Evolutionary conservation across 140 eudicot genomes (phyloP).

Genomic region (Stevia rebaudiana): DNA sequence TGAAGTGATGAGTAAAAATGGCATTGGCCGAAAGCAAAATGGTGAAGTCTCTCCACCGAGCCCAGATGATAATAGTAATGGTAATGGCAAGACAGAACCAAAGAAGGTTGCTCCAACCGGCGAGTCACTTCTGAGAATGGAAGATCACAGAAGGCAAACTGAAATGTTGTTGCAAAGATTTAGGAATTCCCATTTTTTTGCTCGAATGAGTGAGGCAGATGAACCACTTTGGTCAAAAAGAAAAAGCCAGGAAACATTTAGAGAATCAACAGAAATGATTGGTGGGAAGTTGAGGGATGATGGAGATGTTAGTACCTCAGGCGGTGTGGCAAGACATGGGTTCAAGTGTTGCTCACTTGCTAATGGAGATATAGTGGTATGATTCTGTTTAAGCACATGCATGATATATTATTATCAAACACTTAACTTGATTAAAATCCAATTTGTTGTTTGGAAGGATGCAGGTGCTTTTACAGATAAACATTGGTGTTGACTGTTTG

Average conservation of each 20-base stretch:
- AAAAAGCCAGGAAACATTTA: constrained; percentile 34
- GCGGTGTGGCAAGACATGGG: constrained; percentile 85
- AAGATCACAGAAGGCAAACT: constrained; percentile 73
- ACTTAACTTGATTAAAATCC: constrained; percentile 2
- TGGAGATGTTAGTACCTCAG: constrained; percentile 74
- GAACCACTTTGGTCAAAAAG: constrained; percentile 90
- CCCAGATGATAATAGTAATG: constrained; percentile 37
- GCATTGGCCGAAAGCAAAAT: constrained; percentile 48
- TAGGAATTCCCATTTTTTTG: constrained; percentile 79
- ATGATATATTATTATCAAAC: constrained; percentile 4
- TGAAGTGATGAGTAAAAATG: constrained; percentile 73
- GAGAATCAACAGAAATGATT: constrained; percentile 40
- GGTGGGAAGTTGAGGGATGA: constrained; percentile 49
- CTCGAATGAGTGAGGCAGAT: constrained; percentile 65
- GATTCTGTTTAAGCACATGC: constrained; percentile 33
- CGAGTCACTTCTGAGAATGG: constrained; percentile 80
- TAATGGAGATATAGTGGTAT: constrained; percentile 98
- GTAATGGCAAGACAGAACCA: constrained; percentile 27
- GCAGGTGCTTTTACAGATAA: constrained; percentile 96
- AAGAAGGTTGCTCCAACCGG: constrained; percentile 47
- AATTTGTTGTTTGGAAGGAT: constrained; percentile 86
- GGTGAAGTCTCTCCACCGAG: constrained; percentile 36
- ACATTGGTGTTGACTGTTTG: constrained; percentile 62
- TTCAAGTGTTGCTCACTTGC: constrained; percentile 68
- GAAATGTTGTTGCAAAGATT: constrained; percentile 66